Conservation (phyloP, 495 filamentous ascomycete species). For the Annulohypoxylon maeteangense region DNA sequence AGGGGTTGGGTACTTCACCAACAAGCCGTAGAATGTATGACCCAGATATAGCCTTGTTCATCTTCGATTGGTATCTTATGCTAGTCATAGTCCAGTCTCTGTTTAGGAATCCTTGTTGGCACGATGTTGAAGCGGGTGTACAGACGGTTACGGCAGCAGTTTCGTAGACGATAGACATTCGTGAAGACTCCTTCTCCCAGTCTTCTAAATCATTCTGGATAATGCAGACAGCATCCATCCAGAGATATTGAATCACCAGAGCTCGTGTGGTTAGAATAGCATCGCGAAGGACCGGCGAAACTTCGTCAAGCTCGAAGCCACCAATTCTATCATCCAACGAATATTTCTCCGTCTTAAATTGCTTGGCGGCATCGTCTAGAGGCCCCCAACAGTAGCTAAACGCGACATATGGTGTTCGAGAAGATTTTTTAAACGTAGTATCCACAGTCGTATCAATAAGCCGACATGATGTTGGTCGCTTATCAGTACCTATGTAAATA, state of each 20-base stretch:
- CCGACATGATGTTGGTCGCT: background rate
- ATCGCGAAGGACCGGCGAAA: slow-evolving; percentile 26
- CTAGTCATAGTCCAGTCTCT: slow-evolving; percentile 8
- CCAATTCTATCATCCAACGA: background rate
- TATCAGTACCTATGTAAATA: slow-evolving; percentile 7
- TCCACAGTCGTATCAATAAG: slow-evolving; percentile 16
- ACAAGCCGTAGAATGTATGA: slow-evolving; percentile 4
- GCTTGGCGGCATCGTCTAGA: no score
- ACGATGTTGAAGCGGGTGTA: slow-evolving; percentile 26
- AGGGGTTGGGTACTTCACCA: slow-evolving; percentile 1
- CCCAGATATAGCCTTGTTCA: background rate
- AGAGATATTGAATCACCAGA: slow-evolving; percentile 26
- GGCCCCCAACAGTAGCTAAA: no score
- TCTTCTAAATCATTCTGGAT: slow-evolving; percentile 28
- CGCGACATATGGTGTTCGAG: no score
- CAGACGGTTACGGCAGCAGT: slow-evolving; percentile 25
- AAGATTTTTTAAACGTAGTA: background rate
- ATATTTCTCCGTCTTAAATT: no score
- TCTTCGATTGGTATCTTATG: background rate
- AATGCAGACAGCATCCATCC: slow-evolving; percentile 38
- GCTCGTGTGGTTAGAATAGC: slow-evolving; percentile 3
- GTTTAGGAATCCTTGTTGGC: slow-evolving; percentile 14
- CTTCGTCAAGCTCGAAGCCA: slow-evolving; percentile 10
- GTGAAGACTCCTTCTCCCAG: slow-evolving; percentile 28
- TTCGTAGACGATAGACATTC: slow-evolving; percentile 28